Base-by-base conservation (phyloP, 129 eudicot genomes). In the Artemisia argyi region DNA sequence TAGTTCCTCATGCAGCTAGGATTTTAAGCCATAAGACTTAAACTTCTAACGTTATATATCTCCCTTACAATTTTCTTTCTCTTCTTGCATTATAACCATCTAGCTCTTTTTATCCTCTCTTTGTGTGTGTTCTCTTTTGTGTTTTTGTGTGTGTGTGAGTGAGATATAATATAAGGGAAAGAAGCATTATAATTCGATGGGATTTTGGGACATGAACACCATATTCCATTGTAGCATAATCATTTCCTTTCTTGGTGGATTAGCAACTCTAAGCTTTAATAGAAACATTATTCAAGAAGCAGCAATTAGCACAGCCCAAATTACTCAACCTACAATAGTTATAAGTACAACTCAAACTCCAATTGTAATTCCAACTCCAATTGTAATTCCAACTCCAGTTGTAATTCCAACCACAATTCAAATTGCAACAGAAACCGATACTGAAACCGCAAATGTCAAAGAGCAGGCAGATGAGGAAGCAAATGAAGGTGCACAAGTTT, bases 161-260 rank as follows among this genome's bases (percentile, higher is more conserved):
- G 22, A 20, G 1, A 66, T n/a, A 78, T 56, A 70, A 78, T 56
- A 70, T 44, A 69, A 63, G 81, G 77, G 57, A 44, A 71, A 78
- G 82, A 78, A 78, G 73, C 77, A 71, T 26, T 78, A 39, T 28
- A 32, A 32, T 32, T 64, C 53, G 28, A 71, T 72, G 58, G 77
- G 18, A 46, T 49, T 52, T 16, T 78, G 77, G 82, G 76, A 71
- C 68, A 78, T 71, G 82, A 78, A 71, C 53, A 78, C 82, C 67
- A 63, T 78, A 72, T 71, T 78, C 28, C 65, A 54, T 63, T 78
- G 77, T 63, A 63, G 77, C 73, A 57, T 78, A 22, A 14, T 78
- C 73, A 63, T 78, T 42, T 64, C 71, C 61, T 78, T 78, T 72
- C 24, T 78, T 63, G 82, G 82, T 62, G 77, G 77, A 16, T 63